Base-by-base conservation (phyloP, 768 basidiomycete genomes). In the Pilatotrama ljubarskyi region DNA sequence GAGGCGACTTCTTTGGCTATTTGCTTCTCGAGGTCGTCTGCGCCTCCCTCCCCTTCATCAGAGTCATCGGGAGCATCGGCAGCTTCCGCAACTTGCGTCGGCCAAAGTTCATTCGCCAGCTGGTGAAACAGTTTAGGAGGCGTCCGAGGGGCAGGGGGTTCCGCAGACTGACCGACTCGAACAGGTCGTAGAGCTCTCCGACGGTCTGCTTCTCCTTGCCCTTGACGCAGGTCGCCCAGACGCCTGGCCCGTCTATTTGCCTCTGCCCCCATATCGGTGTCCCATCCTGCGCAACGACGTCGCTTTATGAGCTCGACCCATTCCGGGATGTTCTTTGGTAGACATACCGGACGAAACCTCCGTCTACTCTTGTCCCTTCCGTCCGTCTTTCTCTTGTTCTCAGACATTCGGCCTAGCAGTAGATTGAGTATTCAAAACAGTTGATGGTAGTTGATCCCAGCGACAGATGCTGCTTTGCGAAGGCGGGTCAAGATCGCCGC, bases 191-290 rank as follows among this genome's bases (percentile, higher is more conserved):
- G 36, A 91, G 72, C 69, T 94, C 92, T 37, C 86, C 84, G 4
- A 91, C 82, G 0, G 88, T 81, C 67, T 86, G 87, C 63, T 82
- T 88, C 71, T 94, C 93, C 65, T 87, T 93, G 18, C 92, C 92
- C 70, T 88, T 91, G 29, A 91, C 82, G 65, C 90, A 93, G 67
- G 86, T 91, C 10, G 84, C 88, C 91, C 92, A 94, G 18, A 94
- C 75, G 17, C 92, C 91, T 18, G 92, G 92, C 9, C 92, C 92
- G 60, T 90, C 88, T 58, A 93, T 81, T 24, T 76, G 72, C 42
- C 82, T 75, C 71, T 84, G 90, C 20, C 75, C 80, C 86, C 86
- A 87, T 26, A 85, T 79, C 17, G 85, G 80, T 2, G 83, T 83
- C 5, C 88, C 88, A 66, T 89, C 86, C 88, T 90, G 63, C 11